These are phyloP conservation scores for Arabidopsis hybrid DNA, from an alignment of 441 rosid species.

Conservation along the genomic window DNA sequence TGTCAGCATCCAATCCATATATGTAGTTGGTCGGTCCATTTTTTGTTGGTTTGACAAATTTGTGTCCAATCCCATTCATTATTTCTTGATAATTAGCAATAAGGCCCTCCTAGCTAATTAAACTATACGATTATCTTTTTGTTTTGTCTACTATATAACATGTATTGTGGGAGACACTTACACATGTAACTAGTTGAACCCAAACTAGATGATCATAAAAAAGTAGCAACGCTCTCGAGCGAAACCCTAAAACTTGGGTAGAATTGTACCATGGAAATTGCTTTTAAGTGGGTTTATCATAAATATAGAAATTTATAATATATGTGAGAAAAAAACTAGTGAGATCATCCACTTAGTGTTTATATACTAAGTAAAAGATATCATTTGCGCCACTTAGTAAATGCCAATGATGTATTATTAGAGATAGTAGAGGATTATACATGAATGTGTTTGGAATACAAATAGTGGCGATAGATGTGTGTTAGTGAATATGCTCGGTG, in stretches of 20 bases:
- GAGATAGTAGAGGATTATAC: constrained; percentile 13
- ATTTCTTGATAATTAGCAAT: neutral
- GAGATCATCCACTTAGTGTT: constrained; percentile 38
- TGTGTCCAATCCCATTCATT: neutral
- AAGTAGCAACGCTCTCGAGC: neutral
- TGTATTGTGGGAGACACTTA: neutral
- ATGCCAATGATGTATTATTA: constrained; percentile 30
- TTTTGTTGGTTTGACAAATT: constrained; percentile 29
- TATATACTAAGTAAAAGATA: constrained; percentile 29
- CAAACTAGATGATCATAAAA: constrained; percentile 13
- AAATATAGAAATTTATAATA: neutral
- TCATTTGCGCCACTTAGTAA: constrained; percentile 33
- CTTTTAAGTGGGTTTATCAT: constrained; percentile 16
- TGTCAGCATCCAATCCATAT: constrained; percentile 30
- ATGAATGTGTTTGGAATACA: constrained; percentile 28
- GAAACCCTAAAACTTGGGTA: constrained; percentile 31
- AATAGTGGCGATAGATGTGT: constrained; percentile 27
- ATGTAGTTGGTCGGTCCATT: constrained; percentile 31
- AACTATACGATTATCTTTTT: neutral
- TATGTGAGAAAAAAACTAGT: neutral
- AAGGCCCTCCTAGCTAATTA: constrained; percentile 1
- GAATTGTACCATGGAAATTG: constrained; percentile 24
- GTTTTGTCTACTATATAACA: neutral
- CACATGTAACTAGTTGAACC: neutral
- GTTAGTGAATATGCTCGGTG: constrained; percentile 36